phyloP scores from a whole-genome alignment of 2,329 filamentous ascomycete genomes.

The Uncinocarpus reesii region DNA sequence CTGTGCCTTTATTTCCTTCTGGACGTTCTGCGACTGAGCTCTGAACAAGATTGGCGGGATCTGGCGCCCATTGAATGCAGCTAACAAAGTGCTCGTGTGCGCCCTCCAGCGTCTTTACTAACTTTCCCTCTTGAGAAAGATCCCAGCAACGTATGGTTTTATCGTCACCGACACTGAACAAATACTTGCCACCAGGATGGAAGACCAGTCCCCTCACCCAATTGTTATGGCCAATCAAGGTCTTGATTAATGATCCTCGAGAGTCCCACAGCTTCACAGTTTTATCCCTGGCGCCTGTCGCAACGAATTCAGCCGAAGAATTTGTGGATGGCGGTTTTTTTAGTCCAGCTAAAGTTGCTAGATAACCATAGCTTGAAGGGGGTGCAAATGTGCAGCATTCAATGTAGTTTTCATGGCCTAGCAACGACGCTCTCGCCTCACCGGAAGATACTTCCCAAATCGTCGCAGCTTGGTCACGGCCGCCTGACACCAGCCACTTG shows the following conservation, averaged over 20 bases:
- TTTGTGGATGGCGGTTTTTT: conserved; percentile 68
- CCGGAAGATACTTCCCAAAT: conserved; percentile 73
- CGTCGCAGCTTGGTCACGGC: conserved; percentile 69
- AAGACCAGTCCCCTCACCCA: conserved; percentile 83
- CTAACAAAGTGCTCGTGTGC: conserved; percentile 77
- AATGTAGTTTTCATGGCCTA: conserved; percentile 77
- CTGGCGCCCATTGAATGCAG: conserved; percentile 79
- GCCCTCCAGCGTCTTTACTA: conserved; percentile 69
- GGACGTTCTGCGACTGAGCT: conserved; percentile 21
- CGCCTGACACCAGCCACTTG: conserved; percentile 68
- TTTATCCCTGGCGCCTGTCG: conserved; percentile 82
- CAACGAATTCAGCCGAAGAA: conserved; percentile 76
- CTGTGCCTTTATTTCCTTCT: conserved; percentile 18
- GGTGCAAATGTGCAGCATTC: conserved; percentile 84
- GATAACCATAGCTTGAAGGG: conserved; percentile 61
- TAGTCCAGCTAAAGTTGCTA: conserved; percentile 66
- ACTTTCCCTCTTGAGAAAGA: conserved; percentile 76
- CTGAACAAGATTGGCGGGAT: conserved; percentile 57
- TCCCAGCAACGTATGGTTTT: conserved; percentile 94
- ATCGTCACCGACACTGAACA: conserved; percentile 78
- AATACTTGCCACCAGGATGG: conserved; percentile 83
- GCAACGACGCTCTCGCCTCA: conserved; percentile 67
- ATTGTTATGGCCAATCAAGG: conserved; percentile 79
- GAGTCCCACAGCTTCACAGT: conserved; percentile 83
- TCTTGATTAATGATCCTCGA: conserved; percentile 73